phyloP scores from a whole-genome alignment of 2,329 filamentous ascomycete species.

The Cytospora mali region DNA sequence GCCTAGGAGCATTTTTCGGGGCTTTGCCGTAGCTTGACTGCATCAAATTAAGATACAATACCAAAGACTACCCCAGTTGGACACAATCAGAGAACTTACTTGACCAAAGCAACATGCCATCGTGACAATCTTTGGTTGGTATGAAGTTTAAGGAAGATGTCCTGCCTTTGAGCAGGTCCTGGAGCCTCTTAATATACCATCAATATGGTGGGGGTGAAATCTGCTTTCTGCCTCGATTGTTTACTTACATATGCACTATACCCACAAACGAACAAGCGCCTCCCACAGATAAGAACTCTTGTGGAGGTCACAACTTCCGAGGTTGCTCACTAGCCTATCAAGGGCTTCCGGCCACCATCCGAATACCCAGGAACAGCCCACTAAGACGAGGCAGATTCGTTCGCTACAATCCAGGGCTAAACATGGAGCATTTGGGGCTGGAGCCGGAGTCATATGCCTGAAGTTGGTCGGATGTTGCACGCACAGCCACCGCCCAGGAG shows the following conservation, averaged over 20 bases:
- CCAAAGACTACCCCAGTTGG: no score
- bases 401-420: not conserved
- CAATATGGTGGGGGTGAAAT: no score
- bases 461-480: not conserved
- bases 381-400: not conserved
- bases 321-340: not conserved
- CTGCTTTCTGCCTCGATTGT: no score
- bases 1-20: not conserved
- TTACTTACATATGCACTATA: no score
- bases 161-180: not conserved
- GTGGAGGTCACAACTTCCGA: no score
- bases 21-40: constrained; percentile 3
- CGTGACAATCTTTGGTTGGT: not conserved
- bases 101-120: constrained; percentile 25
- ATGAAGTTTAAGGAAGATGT: not conserved
- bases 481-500: constrained; percentile 9
- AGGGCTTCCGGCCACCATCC: no score
- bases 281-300: no score
- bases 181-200: not conserved
- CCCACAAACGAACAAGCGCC: no score
- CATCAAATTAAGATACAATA: not conserved
- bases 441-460: not conserved
- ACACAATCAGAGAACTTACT: not conserved
- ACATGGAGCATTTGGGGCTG: no score
- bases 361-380: no score